phyloP scores from a whole-genome alignment of 2,329 filamentous ascomycete species.

The Coniochaeta pulveracea region DNA sequence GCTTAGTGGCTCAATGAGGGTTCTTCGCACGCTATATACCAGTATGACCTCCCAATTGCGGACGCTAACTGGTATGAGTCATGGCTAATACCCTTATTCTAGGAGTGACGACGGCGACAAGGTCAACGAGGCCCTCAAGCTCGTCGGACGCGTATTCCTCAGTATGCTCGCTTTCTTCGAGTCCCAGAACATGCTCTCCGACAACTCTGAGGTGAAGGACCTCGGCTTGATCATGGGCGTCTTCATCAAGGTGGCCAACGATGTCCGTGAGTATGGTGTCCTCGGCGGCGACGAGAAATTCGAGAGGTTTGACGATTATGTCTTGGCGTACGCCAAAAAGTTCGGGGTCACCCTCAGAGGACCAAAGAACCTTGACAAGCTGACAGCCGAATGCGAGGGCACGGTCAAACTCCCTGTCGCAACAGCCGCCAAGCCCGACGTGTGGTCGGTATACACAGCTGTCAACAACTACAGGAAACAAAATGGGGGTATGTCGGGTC shows the following conservation, averaged over 20 bases:
- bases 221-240: slow-evolving; percentile 25
- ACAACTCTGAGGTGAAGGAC: slow-evolving; percentile 22
- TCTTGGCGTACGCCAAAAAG: slow-evolving; percentile 22
- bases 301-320: slow-evolving; percentile 16
- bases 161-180: slow-evolving; percentile 25
- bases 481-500: slow-evolving; percentile 7
- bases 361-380: slow-evolving; percentile 13
- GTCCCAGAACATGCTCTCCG: slow-evolving; percentile 17
- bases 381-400: slow-evolving; percentile 10
- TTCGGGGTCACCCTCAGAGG: slow-evolving; percentile 19
- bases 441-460: slow-evolving; percentile 15
- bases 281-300: slow-evolving; percentile 9
- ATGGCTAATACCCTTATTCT: background rate
- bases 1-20: slow-evolving; percentile 14
- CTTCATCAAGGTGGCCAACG: slow-evolving; percentile 15
- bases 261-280: slow-evolving; percentile 7
- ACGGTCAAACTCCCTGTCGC: slow-evolving; percentile 13
- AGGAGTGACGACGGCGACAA: slow-evolving; percentile 18
- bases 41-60: slow-evolving; percentile 2
- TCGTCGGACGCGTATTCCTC: slow-evolving; percentile 24
- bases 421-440: slow-evolving; percentile 13
- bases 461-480: slow-evolving; percentile 13
- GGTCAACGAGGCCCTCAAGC: slow-evolving; percentile 9
- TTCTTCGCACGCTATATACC: slow-evolving; percentile 8
- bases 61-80: too few relatives aligned